Percentiles rank a stretch among this genome's conserved stretches.
Conservation (phyloP, 225 moss, liverwort and hornwort genomes). For the Sphagnum tenellum region DNA sequence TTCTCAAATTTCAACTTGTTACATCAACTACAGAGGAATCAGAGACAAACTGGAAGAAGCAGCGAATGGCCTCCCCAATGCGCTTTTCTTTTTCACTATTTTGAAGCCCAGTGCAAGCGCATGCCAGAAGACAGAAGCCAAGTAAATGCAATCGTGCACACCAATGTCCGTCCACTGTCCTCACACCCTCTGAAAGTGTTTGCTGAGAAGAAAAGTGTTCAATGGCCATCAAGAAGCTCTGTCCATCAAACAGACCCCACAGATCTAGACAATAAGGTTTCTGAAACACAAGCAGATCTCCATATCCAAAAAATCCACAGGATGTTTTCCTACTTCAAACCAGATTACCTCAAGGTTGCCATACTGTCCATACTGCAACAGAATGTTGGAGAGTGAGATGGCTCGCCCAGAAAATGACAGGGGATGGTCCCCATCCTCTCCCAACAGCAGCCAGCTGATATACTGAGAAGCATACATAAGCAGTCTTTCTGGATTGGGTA, state of each 20-base stretch:
- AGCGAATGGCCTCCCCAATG: slow-evolving; percentile 73
- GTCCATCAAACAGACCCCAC: slow-evolving; percentile 4
- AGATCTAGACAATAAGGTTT: too few species aligned
- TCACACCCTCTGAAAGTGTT: slow-evolving; percentile 62
- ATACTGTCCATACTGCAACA: slow-evolving; percentile 90
- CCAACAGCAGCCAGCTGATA: slow-evolving; percentile 71
- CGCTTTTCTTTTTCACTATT: slow-evolving; percentile 46
- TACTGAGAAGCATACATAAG: slow-evolving; percentile 57
- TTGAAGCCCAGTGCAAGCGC: slow-evolving; percentile 64
- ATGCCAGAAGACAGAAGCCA: slow-evolving; percentile 83
- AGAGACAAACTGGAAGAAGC: slow-evolving; percentile 60
- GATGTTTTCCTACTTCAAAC: background rate
- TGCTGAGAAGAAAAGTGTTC: slow-evolving; percentile 78
- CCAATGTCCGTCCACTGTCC: slow-evolving; percentile 79
- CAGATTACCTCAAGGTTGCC: slow-evolving; percentile 63
- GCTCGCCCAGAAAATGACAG: slow-evolving; percentile 71
- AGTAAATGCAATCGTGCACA: slow-evolving; percentile 84
- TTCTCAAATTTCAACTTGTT: background rate
- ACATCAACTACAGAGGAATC: background rate
- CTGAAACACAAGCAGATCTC: background rate
- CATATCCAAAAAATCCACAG: background rate
- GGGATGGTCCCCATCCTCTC: slow-evolving; percentile 45
- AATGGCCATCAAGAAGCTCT: slow-evolving; percentile 57
- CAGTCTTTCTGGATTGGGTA: slow-evolving; percentile 60
- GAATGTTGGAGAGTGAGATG: slow-evolving; percentile 73